Percentiles rank a stretch among this genome's conserved stretches.
phyloP scores from a whole-genome alignment of 2,329 filamentous ascomycete genomes.

The Xylaria sp. region DNA sequence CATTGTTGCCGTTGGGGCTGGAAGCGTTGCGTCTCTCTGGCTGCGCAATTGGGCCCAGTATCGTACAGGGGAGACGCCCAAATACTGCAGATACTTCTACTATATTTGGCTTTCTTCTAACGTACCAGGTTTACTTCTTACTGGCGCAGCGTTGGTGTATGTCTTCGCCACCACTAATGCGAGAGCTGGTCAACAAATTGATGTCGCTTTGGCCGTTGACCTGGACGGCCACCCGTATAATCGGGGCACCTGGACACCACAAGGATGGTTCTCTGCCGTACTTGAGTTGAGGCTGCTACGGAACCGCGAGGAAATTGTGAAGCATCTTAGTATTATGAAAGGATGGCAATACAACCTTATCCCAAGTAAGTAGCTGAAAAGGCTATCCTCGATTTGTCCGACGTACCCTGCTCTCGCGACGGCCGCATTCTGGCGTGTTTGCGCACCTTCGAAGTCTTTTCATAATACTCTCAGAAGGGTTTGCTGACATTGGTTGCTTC shows the following conservation, averaged over 20 bases:
- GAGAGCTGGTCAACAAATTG: constrained; percentile 42
- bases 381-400: too few species aligned
- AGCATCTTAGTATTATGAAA: constrained; percentile 40
- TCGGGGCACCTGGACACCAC: constrained; percentile 45
- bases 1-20: constrained; percentile 43
- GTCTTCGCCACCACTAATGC: constrained; percentile 43
- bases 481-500: not conserved
- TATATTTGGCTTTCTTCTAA: constrained; percentile 44
- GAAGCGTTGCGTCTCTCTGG: constrained; percentile 41
- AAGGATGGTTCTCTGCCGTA: constrained; percentile 47
- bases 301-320: constrained; percentile 34
- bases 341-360: constrained; percentile 48
- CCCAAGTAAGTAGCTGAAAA: constrained; percentile 20
- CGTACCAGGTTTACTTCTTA: constrained; percentile 45
- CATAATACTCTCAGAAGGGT: not conserved
- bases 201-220: constrained; percentile 33
- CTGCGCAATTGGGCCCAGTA: constrained; percentile 37
- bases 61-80: constrained; percentile 19
- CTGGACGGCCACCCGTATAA: constrained; percentile 40
- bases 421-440: not conserved
- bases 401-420: too few species aligned
- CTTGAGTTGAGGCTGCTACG: constrained; percentile 40
- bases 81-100: constrained; percentile 35
- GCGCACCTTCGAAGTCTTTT: not conserved
- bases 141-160: constrained; percentile 44